A percentile compares a stretch with the other conserved stretches of the same genome.
phyloP scores from a whole-genome alignment of 257 asterid species.

The Paraleonurus japonicus region DNA sequence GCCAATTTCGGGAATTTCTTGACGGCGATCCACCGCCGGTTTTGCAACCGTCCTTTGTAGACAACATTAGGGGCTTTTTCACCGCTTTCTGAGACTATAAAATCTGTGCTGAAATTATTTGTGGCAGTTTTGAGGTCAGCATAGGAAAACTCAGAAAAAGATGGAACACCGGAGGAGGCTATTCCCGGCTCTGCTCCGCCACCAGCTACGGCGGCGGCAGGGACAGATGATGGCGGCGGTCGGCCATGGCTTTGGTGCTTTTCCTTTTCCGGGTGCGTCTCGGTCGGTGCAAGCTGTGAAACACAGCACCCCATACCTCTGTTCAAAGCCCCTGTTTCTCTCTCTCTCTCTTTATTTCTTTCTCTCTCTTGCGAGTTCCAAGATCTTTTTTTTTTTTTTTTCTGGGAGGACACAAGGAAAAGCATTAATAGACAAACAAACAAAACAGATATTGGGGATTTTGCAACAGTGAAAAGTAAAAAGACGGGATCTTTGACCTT shows the following conservation, averaged over 20 bases:
- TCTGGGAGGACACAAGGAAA: constrained; percentile 11
- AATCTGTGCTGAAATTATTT: constrained; percentile 58
- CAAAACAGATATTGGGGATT: constrained; percentile 11
- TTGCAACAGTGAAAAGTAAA: constrained; percentile 11
- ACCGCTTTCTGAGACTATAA: constrained; percentile 67
- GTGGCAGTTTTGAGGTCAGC: constrained; percentile 66
- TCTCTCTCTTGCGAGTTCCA: constrained; percentile 15
- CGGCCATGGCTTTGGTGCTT: constrained; percentile 26
- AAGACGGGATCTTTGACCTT: constrained; percentile 31
- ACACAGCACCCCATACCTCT: constrained; percentile 54
- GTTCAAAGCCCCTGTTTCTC: not conserved
- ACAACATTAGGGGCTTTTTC: constrained; percentile 72
- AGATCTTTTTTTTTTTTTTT: not conserved
- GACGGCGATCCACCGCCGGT: constrained; percentile 65
- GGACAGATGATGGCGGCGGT: constrained; percentile 23
- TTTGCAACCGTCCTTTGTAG: constrained; percentile 60
- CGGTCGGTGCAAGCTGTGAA: constrained; percentile 39
- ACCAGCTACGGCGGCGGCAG: constrained; percentile 15
- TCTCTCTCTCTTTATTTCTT: constrained; percentile 13
- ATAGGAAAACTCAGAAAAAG: constrained; percentile 46
- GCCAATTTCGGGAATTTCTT: constrained; percentile 62
- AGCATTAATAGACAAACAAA: constrained; percentile 12
- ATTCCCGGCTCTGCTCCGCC: constrained; percentile 25
- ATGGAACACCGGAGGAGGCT: constrained; percentile 36
- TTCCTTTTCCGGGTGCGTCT: constrained; percentile 48